Evolutionary conservation across 2,329 filamentous ascomycete genomes (phyloP).

Genomic region (Beauveria caledonica): DNA sequence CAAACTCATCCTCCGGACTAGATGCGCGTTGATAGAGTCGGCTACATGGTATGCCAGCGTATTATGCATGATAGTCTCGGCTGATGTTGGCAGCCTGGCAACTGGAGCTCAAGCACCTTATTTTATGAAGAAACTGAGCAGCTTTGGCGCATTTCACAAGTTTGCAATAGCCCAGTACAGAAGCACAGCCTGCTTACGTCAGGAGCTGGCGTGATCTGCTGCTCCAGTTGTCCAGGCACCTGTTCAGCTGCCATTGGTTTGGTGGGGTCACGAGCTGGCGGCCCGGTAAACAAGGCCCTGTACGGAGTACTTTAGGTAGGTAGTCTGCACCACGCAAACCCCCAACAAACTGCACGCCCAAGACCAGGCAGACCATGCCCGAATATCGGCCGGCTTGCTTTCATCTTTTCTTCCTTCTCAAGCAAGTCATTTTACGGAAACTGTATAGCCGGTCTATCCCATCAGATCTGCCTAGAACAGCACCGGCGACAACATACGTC

Average conservation of each 20-base stretch:
- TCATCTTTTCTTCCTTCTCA: background rate
- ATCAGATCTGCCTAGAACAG: background rate
- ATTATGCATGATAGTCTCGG: too few relatives aligned
- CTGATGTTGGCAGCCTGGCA: too few relatives aligned
- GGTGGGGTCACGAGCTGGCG: slow-evolving; percentile 5
- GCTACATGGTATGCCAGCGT: too few relatives aligned
- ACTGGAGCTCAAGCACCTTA: too few relatives aligned
- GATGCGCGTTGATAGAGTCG: too few relatives aligned
- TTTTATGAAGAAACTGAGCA: too few relatives aligned
- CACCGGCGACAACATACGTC: background rate
- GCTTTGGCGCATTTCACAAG: too few relatives aligned
- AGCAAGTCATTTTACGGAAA: background rate
- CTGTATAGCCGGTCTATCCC: background rate
- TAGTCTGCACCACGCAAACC: background rate
- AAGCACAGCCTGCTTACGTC: too few relatives aligned
- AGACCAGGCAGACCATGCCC: background rate
- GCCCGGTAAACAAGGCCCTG: slow-evolving; percentile 1
- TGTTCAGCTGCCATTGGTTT: slow-evolving; percentile 3
- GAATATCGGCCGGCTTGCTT: background rate
- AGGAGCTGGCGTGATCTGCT: background rate
- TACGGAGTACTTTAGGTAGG: too few relatives aligned
- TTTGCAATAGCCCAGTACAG: too few relatives aligned
- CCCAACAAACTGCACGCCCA: background rate
- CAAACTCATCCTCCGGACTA: too few relatives aligned
- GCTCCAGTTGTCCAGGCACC: background rate